These are phyloP conservation scores for Coniosporium tulheliwenetii DNA, from an alignment of 2,329 filamentous ascomycete species.

Conservation along the genomic window DNA sequence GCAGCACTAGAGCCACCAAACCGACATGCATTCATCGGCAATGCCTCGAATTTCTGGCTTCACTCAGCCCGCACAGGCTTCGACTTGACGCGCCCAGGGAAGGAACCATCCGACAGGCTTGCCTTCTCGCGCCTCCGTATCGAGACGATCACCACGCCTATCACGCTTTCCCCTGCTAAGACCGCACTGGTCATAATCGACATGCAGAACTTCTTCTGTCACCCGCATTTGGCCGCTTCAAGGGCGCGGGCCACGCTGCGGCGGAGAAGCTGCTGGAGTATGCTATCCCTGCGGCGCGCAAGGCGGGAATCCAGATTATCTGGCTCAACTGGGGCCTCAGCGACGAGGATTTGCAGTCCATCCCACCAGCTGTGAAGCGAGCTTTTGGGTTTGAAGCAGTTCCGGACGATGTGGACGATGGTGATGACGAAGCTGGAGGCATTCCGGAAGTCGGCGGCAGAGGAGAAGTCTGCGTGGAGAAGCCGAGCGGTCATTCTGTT, in stretches of 20 bases:
- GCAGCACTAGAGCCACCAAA: constrained; percentile 3
- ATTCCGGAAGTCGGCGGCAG: too few species aligned
- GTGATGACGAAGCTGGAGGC: neutral
- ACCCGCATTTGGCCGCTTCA: constrained; percentile 12
- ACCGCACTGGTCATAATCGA: constrained; percentile 18
- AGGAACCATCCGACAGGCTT: constrained; percentile 10
- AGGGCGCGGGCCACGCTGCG: constrained; percentile 26
- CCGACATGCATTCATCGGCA: constrained; percentile 25
- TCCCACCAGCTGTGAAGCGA: constrained; percentile 34
- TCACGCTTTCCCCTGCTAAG: constrained; percentile 16
- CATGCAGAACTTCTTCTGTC: constrained; percentile 19
- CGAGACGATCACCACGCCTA: constrained; percentile 11
- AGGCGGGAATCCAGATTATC: constrained; percentile 33
- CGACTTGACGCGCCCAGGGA: constrained; percentile 27
- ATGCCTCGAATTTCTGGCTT: constrained; percentile 27
- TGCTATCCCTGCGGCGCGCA: constrained; percentile 31
- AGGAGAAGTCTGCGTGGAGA: constrained; percentile 5
- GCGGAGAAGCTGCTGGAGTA: constrained; percentile 24
- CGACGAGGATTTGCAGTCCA: constrained; percentile 30
- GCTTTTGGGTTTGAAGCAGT: constrained; percentile 29
- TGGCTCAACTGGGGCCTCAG: constrained; percentile 45
- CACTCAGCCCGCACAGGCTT: constrained; percentile 27
- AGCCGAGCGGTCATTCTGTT: constrained; percentile 5
- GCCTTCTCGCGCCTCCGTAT: constrained; percentile 8
- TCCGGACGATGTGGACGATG: constrained; percentile 7